Conservation (phyloP, 352 stramenopile species). For the Halophytophthora polymorphica region DNA sequence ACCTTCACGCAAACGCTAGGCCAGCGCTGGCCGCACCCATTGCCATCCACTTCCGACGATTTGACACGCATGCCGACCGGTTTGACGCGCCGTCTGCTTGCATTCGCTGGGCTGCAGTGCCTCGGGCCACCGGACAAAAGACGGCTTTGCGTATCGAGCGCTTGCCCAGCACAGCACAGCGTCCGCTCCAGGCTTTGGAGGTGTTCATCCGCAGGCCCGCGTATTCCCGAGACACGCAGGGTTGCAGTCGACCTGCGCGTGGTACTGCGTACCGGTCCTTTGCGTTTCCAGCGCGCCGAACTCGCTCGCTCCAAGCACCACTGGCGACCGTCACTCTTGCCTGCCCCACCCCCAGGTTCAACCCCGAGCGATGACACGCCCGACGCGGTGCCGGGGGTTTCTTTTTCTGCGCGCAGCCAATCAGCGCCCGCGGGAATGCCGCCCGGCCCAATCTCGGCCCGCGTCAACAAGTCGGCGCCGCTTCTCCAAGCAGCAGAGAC, state of each 20-base stretch:
- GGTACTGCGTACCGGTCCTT: background rate
- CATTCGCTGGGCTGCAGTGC: background rate
- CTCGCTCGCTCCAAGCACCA: slow-evolving; percentile 17
- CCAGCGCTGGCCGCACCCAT: too few species aligned
- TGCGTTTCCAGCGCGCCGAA: slow-evolving; percentile 10
- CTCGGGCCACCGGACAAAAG: background rate
- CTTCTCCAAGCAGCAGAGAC: slow-evolving; percentile 21
- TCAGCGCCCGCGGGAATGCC: too few species aligned
- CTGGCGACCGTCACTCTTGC: slow-evolving; percentile 9
- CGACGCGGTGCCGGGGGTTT: slow-evolving; percentile 3
- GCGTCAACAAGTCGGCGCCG: slow-evolving; percentile 1
- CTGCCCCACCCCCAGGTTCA: slow-evolving; percentile 8
- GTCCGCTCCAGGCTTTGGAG: too few species aligned
- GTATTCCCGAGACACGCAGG: too few species aligned
- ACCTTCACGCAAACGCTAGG: too few species aligned
- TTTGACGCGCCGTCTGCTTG: slow-evolving; percentile 11
- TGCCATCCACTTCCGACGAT: too few species aligned
- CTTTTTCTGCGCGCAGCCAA: slow-evolving; percentile 3
- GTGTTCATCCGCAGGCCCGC: background rate
- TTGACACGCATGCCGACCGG: slow-evolving; percentile 15
- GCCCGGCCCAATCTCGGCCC: slow-evolving; percentile 10
- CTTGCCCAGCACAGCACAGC: too few species aligned
- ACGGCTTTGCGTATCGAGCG: slow-evolving; percentile 11
- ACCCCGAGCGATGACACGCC: slow-evolving; percentile 13
- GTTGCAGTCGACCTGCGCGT: slow-evolving; percentile 1